Conservation (phyloP, 805 yeast genomes). For the Komagataella pseudopastoris region DNA sequence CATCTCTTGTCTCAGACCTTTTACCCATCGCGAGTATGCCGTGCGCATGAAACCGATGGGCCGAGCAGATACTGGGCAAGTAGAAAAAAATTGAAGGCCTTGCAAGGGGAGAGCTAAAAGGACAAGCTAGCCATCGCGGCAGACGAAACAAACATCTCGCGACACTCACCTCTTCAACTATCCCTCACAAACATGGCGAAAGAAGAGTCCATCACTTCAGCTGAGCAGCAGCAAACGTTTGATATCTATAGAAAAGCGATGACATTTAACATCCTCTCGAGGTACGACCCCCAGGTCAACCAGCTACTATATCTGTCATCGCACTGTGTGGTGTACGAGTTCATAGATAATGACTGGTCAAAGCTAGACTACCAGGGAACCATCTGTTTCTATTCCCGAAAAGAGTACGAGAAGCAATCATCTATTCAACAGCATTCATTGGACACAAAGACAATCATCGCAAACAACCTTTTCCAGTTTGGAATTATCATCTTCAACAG, state of each 20-base stretch:
- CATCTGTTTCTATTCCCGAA: constrained; percentile 48
- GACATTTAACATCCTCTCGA: constrained; percentile 62
- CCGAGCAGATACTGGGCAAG: not conserved
- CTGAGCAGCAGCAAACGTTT: constrained; percentile 20
- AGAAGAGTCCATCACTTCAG: not conserved
- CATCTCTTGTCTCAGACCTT: not conserved
- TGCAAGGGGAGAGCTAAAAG: not conserved
- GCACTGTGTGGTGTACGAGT: constrained; percentile 59
- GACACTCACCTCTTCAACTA: not conserved
- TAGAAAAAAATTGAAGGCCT: not conserved
- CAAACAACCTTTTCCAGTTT: constrained; percentile 29
- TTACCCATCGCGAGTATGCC: not conserved
- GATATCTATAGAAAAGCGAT: constrained; percentile 56
- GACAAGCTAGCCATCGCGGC: not conserved
- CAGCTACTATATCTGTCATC: constrained; percentile 58
- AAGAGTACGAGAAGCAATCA: constrained; percentile 6
- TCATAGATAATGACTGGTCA: constrained; percentile 55
- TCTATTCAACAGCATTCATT: not conserved
- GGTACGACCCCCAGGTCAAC: constrained; percentile 62
- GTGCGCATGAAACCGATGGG: not conserved
- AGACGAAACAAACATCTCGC: not conserved
- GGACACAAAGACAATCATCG: constrained; percentile 1
- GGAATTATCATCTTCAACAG: constrained; percentile 64
- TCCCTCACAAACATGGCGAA: not conserved
- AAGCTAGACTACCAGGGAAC: constrained; percentile 63